Base-by-base conservation (phyloP, 257 asterid genomes). In the Salvia splendens region DNA sequence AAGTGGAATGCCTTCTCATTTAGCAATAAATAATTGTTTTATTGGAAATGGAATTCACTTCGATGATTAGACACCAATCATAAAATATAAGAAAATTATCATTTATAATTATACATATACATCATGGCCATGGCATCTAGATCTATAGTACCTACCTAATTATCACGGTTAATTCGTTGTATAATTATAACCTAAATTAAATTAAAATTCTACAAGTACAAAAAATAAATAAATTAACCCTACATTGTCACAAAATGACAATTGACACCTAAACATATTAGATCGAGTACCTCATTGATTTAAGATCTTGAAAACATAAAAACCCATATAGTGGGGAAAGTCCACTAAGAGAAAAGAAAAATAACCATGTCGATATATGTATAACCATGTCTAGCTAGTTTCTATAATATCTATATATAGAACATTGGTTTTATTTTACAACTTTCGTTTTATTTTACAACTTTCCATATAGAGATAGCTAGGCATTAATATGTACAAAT, bases 1-100 rank as follows among this genome's bases (percentile, higher is more conserved):
- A 15, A 55, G 76, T 67, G 68, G 75, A 77, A 73, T 71, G 75
- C 83, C 67, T 76, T 84, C 86, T 67, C 82, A 72, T 49, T 72
- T 80, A 62, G 76, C 30, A 75, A 82, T 73, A 56, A 76, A 51
- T 24, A 24, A 64, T 60, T 71, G 71, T 50, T 61, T 46, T 49
- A 5, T 58, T 30, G 5, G 64, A 72, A 8, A 73, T 67, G 77
- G 78, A 71, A 59, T 68, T 71, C 73, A 41, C 69, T 54, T 51
- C 70, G 38, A 72, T 61, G 81, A 84, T 79, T 71, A 57, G 85
- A 84, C 85, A 79, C 69, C 80, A 81, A 60, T 70, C 49, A 11
- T 46, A 55, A 56, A 73, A 50, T 15, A 6, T 0, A 3, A 3
- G 3, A 12, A 62, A 75, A 64, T 40, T 62, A 77, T 69, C 46